A percentile compares a stretch with the other conserved stretches of the same genome.
Conservation (phyloP, 495 filamentous ascomycete genomes). For the Saxispiralis lemnorum region DNA sequence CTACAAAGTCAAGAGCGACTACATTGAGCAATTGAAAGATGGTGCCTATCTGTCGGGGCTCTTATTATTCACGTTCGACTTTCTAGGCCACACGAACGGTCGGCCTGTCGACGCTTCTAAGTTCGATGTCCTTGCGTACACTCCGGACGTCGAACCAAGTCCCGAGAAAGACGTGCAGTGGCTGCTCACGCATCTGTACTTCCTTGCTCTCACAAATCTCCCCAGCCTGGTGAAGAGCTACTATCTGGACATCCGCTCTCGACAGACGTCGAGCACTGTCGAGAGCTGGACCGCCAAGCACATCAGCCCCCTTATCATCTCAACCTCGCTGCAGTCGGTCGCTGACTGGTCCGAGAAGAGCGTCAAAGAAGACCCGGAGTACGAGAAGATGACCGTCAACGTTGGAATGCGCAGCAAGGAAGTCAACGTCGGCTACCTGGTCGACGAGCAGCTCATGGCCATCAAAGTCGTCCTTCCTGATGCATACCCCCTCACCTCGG, state of each 20-base stretch:
- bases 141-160: slow-evolving; percentile 37
- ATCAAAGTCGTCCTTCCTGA: slow-evolving; percentile 63
- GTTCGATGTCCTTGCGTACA: slow-evolving; percentile 52
- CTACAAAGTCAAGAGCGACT: slow-evolving; percentile 61
- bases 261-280: slow-evolving; percentile 55
- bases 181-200: slow-evolving; percentile 76
- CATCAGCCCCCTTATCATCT: slow-evolving; percentile 67
- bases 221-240: slow-evolving; percentile 70
- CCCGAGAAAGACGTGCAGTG: slow-evolving; percentile 55
- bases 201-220: slow-evolving; percentile 53
- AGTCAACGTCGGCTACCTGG: slow-evolving; percentile 60
- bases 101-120: slow-evolving; percentile 50
- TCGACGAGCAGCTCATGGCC: slow-evolving; percentile 70
- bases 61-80: slow-evolving; percentile 61
- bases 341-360: slow-evolving; percentile 42
- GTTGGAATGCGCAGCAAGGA: slow-evolving; percentile 51
- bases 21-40: slow-evolving; percentile 56
- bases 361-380: slow-evolving; percentile 31
- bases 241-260: slow-evolving; percentile 61
- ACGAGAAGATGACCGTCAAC: slow-evolving; percentile 18
- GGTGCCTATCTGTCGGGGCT: slow-evolving; percentile 50
- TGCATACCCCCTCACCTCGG: slow-evolving; percentile 61
- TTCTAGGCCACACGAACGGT: slow-evolving; percentile 54
- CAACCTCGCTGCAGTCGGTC: slow-evolving; percentile 52
- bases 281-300: slow-evolving; percentile 68